Evolutionary conservation across 2,329 filamentous ascomycete species (phyloP).

Genomic region (Corinectria fuckeliana): DNA sequence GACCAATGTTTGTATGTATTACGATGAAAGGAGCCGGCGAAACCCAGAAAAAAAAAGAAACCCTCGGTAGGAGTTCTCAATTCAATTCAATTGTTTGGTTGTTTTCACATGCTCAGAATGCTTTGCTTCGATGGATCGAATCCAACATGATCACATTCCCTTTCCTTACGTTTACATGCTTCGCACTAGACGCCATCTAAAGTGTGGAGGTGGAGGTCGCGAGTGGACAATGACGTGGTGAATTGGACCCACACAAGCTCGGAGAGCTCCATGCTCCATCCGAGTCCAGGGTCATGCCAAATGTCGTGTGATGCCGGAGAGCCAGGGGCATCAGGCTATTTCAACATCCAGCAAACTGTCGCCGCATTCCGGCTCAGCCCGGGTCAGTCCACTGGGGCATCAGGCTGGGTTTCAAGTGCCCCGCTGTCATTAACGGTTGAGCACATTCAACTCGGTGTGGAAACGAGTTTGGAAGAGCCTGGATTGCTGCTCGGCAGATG

Average conservation of each 20-base stretch:
- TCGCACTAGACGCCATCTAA: constrained; percentile 12
- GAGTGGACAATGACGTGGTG: constrained; percentile 32
- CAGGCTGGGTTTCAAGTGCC: not conserved
- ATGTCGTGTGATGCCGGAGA: constrained; percentile 34
- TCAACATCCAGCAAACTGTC: constrained; percentile 7
- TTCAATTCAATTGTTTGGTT: constrained; percentile 27
- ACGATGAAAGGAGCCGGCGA: constrained; percentile 31
- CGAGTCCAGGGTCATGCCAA: constrained; percentile 24
- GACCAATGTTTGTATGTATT: constrained; percentile 39
- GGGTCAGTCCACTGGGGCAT: constrained; percentile 17
- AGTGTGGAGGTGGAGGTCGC: constrained; percentile 37
- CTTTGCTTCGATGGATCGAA: not conserved
- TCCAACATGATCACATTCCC: constrained; percentile 1
- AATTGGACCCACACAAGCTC: constrained; percentile 39
- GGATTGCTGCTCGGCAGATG: constrained; percentile 12
- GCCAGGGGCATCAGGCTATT: constrained; percentile 23
- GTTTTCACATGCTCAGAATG: not conserved
- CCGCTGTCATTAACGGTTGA: not conserved
- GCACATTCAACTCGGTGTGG: constrained; percentile 8
- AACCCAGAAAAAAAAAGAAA: constrained; percentile 41
- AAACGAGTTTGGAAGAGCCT: not conserved
- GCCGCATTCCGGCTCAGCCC: constrained; percentile 17
- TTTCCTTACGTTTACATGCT: not conserved
- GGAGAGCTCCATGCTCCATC: constrained; percentile 40
- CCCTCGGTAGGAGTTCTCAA: constrained; percentile 37